A percentile compares a stretch with the other conserved stretches of the same genome.
phyloP scores from a whole-genome alignment of 1,284 basidiomycete species.

The Ganoderma leucocontextum region DNA sequence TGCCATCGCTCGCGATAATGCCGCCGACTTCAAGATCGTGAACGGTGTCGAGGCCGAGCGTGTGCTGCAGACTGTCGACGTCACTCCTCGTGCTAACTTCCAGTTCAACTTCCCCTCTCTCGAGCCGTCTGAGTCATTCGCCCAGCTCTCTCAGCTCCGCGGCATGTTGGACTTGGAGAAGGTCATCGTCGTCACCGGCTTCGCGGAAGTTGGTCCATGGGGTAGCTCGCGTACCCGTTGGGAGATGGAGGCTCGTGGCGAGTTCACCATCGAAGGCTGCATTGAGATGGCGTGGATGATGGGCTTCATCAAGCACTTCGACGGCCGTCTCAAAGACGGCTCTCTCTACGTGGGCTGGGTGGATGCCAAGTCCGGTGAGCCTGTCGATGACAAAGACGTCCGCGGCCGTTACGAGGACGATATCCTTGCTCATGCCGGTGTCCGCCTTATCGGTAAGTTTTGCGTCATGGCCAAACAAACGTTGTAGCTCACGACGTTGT shows the following conservation, averaged over 20 bases:
- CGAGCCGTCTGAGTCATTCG: constrained; percentile 70
- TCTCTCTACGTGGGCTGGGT: constrained; percentile 98
- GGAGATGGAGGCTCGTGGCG: constrained; percentile 97
- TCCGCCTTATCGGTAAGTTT: constrained; percentile 88
- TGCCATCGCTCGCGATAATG: constrained; percentile 93
- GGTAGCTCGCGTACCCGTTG: constrained; percentile 98
- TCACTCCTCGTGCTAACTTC: constrained; percentile 98
- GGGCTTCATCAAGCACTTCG: constrained; percentile 98
- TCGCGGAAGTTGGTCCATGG: constrained; percentile 99
- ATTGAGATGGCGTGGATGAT: constrained; percentile 99
- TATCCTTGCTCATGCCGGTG: constrained; percentile 92
- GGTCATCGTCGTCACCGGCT: constrained; percentile 93
- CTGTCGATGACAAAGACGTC: constrained; percentile 99
- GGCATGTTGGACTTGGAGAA: constrained; percentile 95
- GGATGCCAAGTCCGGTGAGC: constrained; percentile 92
- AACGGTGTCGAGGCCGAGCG: constrained; percentile 95
- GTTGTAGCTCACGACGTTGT: constrained; percentile 26
- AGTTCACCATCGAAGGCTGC: constrained; percentile 95
- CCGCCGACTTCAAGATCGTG: constrained; percentile 92
- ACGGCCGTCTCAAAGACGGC: constrained; percentile 94
- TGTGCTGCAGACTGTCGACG: constrained; percentile 90
- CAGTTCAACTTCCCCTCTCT: constrained; percentile 92
- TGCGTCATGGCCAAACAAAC: too few relatives aligned
- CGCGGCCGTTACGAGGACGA: constrained; percentile 95
- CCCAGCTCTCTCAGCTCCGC: constrained; percentile 79